Percentiles rank a stretch among this genome's conserved stretches.
Conservation (phyloP, 257 asterid species). For the Linderniella brevidens region DNA sequence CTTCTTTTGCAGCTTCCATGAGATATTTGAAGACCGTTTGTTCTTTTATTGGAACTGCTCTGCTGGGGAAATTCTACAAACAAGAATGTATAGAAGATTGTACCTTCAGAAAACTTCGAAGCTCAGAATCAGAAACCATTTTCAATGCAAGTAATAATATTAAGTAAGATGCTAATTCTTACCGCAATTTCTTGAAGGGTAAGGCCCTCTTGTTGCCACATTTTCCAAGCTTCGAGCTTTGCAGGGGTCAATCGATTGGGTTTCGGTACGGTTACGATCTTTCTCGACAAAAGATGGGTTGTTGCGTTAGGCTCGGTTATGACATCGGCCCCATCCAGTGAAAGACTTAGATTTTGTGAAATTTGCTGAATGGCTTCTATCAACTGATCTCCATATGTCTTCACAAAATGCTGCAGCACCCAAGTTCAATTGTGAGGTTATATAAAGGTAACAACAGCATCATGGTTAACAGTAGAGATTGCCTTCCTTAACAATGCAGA, state of each 20-base stretch:
- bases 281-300: slow-evolving; percentile 25
- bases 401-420: slow-evolving; percentile 52
- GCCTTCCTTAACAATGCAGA: too few species aligned
- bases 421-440: slow-evolving; percentile 17
- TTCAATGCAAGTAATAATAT: background rate
- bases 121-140: slow-evolving; percentile 5
- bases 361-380: slow-evolving; percentile 34
- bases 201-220: slow-evolving; percentile 81
- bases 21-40: slow-evolving; percentile 50
- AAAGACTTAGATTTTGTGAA: slow-evolving; percentile 38
- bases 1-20: slow-evolving; percentile 76
- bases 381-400: slow-evolving; percentile 53
- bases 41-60: slow-evolving; percentile 81
- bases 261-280: slow-evolving; percentile 16
- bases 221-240: slow-evolving; percentile 82
- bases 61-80: slow-evolving; percentile 51
- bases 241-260: slow-evolving; percentile 38
- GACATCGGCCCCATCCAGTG: slow-evolving; percentile 29
- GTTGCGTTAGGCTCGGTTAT: slow-evolving; percentile 17
- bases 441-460: slow-evolving; percentile 1
- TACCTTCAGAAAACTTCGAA: slow-evolving; percentile 4
- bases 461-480: too few species aligned
- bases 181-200: slow-evolving; percentile 54
- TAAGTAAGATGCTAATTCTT: slow-evolving; percentile 17
- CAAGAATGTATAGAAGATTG: slow-evolving; percentile 1